Base-by-base conservation (phyloP, 345 rosid genomes). In the Pelargonium nanum region DNA sequence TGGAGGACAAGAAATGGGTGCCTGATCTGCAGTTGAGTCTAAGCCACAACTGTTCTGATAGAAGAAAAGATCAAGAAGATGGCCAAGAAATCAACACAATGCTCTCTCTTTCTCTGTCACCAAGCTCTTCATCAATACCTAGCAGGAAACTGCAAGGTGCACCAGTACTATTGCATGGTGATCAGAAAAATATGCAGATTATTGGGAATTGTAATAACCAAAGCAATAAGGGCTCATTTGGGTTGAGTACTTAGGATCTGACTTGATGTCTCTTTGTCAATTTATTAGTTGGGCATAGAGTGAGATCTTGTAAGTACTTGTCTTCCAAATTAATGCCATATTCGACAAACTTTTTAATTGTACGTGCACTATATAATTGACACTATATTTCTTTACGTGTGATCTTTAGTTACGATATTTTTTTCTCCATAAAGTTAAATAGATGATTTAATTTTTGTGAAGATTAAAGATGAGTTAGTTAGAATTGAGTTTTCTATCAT, bases 171-270 rank as follows among this genome's bases (percentile, higher is more conserved):
- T n/a, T n/a, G n/a, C n/a, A n/a, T n/a, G n/a, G n/a, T n/a, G n/a
- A n/a, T n/a, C n/a, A n/a, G n/a, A n/a, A n/a, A n/a, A n/a, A n/a
- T n/a, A n/a, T n/a, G n/a, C n/a, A n/a, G n/a, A n/a, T n/a, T n/a
- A n/a, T n/a, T 61, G 53, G 58, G 62, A 50, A 57, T 57, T 50
- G 30, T 26, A 25, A 57, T n/a, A 25, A 5, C 12, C 30, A 57
- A 16, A 19, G 26, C 57, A 50, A 26, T 58, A 30, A 34, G 65
- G 66, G 6, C 26, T 62, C 53, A 24, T 65, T 65, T 59, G 63
- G 59, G 74, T 64, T 20, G 66, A 74, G 74, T 70, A 74, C 74
- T 74, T 66, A 20, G 64, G 74, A 70, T 70, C 78, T 74, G 67
- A 74, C 72, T 72, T 55, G 26, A 32, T 55, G 40, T 40, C 48